Conservation (phyloP, 371 early-diverging fungal species). For the Apophysomyces elegans region DNA sequence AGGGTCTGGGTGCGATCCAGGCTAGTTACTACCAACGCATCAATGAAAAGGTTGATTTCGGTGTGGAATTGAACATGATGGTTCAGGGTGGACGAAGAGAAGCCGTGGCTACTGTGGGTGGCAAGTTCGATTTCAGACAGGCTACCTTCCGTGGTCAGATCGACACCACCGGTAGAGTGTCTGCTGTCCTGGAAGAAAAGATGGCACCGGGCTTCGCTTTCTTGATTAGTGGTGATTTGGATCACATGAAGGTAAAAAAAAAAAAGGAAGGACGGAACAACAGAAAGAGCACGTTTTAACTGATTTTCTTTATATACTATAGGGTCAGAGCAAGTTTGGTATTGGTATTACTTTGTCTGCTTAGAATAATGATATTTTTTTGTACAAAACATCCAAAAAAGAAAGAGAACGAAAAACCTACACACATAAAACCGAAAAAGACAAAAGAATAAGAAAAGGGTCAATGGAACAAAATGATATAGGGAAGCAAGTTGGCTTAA, state of each 20-base stretch:
- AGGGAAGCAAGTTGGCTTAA: neutral
- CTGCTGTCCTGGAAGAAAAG: constrained; percentile 92
- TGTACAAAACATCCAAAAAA: neutral
- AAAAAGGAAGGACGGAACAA: constrained; percentile 25
- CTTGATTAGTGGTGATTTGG: constrained; percentile 92
- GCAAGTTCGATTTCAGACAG: constrained; percentile 93
- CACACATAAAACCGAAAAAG: no score
- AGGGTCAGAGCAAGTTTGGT: constrained; percentile 83
- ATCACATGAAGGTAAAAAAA: constrained; percentile 84
- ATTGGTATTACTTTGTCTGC: constrained; percentile 80
- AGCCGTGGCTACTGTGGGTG: constrained; percentile 92
- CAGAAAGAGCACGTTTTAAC: constrained; percentile 14
- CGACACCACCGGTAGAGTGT: constrained; percentile 88
- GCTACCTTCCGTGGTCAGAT: constrained; percentile 92
- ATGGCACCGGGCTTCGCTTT: constrained; percentile 94
- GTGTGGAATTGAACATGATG: constrained; percentile 89
- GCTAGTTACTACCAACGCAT: constrained; percentile 90
- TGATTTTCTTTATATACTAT: neutral
- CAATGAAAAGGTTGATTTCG: constrained; percentile 93
- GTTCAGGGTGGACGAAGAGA: constrained; percentile 81
- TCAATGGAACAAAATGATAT: neutral
- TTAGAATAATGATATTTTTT: constrained; percentile 43
- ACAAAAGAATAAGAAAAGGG: no score
- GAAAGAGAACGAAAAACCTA: no score
- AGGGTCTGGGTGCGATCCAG: constrained; percentile 83